Evolutionary conservation across 129 eudicot species (phyloP), one percentile per base, ranked within the genome.

Genomic region (Pittosporum tobira): DNA sequence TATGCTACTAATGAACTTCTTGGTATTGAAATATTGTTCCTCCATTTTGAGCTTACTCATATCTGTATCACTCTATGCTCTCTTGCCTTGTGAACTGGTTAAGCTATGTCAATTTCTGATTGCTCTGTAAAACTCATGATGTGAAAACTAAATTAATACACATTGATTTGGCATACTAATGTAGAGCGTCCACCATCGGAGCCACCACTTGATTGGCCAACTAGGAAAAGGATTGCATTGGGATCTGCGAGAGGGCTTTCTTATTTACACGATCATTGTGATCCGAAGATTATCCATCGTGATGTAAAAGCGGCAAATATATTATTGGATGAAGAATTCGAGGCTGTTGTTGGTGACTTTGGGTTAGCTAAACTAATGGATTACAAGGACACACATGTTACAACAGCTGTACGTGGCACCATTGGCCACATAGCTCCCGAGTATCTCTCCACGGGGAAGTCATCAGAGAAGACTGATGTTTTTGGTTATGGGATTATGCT

Each of bases 291-390:
- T 14, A 77, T 76, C 52, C 82, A 76, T 26, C 77, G 82, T 12
- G 82, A 76, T 45, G 82, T 76, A 7, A 76, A 76, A 57, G 77
- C 82, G 10, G 82, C 69, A 42, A 76, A 71, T 40, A 76, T 71
- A 57, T 64, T 75, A 46, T 40, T 75, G 51, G 79, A 73, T 57
- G 74, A 73, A 46, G 69, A 61, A 25, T 75, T 57, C 54, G 81
- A 75, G 36, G 81, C 81, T 38, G 78, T 77, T 30, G 83, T 77
- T n/a, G 79, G 79, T 18, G 83, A 72, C 44, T 77, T 77, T 59
- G 83, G 83, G 56, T 64, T 77, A 25, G 83, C 83, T 36, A 77
- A 68, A 38, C 78, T 77, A 25, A 72, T 67, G 71, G 82, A 57
- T 64, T 62, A 77, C 71, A 66, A 75, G 55, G 75, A 75, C 20